Conservation (phyloP, 495 filamentous ascomycete species). For the Penicillium egyptiacum region DNA sequence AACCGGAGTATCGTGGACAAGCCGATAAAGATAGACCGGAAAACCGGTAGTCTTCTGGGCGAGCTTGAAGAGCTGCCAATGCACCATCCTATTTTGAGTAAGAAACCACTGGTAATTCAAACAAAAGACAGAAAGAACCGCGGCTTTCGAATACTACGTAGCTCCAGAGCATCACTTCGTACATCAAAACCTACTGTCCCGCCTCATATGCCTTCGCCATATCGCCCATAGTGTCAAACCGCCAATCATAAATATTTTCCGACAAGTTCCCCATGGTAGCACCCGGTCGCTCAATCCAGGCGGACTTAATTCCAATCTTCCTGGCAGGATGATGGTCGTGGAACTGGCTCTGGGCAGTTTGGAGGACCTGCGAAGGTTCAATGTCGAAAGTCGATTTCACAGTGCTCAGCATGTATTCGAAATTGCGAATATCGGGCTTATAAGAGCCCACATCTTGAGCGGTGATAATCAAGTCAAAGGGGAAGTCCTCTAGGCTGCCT, state of each 20-base stretch:
- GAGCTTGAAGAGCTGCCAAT: not conserved
- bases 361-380: constrained; percentile 55
- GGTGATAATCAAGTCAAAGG: constrained; percentile 70
- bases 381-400: constrained; percentile 53
- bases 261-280: constrained; percentile 39
- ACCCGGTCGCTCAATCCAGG: constrained; percentile 63
- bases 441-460: constrained; percentile 75
- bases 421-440: constrained; percentile 68
- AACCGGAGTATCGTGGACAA: too few relatives aligned
- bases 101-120: not conserved
- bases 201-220: constrained; percentile 66
- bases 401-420: constrained; percentile 57
- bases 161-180: not conserved
- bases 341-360: constrained; percentile 64
- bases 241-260: constrained; percentile 50
- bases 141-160: not conserved
- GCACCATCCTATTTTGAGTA: not conserved
- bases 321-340: constrained; percentile 68
- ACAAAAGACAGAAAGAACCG: not conserved
- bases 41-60: too few relatives aligned
- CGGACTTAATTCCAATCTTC: constrained; percentile 57
- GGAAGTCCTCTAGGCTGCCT: constrained; percentile 47
- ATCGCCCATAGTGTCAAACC: constrained; percentile 62
- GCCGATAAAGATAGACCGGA: too few relatives aligned
- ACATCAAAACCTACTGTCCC: not conserved